Evolutionary conservation across 2,329 filamentous ascomycete genomes (phyloP), one percentile per base, ranked within the genome.

Genomic region (Dothideomycetes sp.): DNA sequence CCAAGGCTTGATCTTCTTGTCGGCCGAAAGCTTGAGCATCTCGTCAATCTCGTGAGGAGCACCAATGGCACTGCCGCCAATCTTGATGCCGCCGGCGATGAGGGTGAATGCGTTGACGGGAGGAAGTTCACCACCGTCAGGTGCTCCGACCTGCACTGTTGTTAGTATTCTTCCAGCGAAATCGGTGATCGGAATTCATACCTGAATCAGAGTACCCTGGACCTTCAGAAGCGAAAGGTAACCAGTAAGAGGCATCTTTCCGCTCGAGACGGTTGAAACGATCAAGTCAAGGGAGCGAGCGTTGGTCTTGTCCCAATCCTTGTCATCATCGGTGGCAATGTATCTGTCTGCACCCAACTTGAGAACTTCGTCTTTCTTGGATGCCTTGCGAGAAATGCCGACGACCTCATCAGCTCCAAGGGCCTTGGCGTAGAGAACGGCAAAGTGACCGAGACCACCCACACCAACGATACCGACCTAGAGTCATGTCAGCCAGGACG

Each of bases 381-480:
- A 49, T 1, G 64, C 63, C 0, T 68, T 74, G 48, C 79, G 74
- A 7, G 75, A 78, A 48, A 82, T 71, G 13, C 73, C 78, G 23
- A 77, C 74, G 15, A 78, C 70, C n/a, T 73, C 70, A 27, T 83
- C 76, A 19, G 76, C 78, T 8, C 76, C 78, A 1, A 88, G 63
- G 1, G 82, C 82, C 48, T 71, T 76, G 1, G 81, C 78, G 57
- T 74, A 84, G 45, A 84, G 65, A 10, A 88, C 56, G 0, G 73
- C 83, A 47, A 86, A 75, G 55, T 88, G 82, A 0, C 83, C 82
- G 11, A 51, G 47, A 1, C 83, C 82, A 7, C 82, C 82, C 9
- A 86, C 66, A 7, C 82, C 82, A 12, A 84, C 66, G 38, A 88
- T 72, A 0, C 76, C 83, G 0, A 88, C 78, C 1, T 39, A n/a